Base-by-base conservation (phyloP, 257 asterid species). In the Nicotiana undulata region DNA sequence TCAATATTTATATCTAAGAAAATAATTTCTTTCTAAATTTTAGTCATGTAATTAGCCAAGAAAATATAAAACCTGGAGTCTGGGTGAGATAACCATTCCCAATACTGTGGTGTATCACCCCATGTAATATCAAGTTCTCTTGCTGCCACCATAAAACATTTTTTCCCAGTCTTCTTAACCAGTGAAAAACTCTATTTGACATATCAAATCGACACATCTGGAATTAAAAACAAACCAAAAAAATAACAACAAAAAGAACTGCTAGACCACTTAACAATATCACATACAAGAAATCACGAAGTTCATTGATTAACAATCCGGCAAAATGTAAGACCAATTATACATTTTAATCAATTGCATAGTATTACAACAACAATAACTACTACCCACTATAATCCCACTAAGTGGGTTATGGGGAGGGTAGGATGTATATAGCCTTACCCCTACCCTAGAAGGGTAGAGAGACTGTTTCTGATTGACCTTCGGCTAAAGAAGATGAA, bases 111-210 rank as follows among this genome's bases (percentile, higher is more conserved):
- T 1, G 17, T 8, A 18, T 70, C 84, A 75, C 81, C 86, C 93
- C 96, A 89, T 18, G 89, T 79, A 60, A 91, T 87, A 29, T 32
- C 67, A 74, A 91, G 93, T 77, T 88, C 90, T 28, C 84, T 85
- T 32, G 96, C 90, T 81, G 90, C 89, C 70, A 93, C 58, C 78
- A 53, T 60, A 28, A 61, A 85, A 68, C 90, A 89, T 83, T 88
- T 89, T 49, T 80, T 89, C 40, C 91, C 93, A 40, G 81, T 86
- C 37, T 75, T 84, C 55, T 76, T 86, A 58, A 87, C 85, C 2
- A 88, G 78, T 0, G 85, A 86, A 75, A 86, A 86, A 77, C 93
- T 89, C 93, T 90, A 82, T 56, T 24, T n/a, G 34, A 13, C 74
- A 65, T 4, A 31, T 18, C 67, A 76, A 76, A 76, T 31, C 53